Evolutionary conservation across 2,329 filamentous ascomycete genomes (phyloP).

Genomic region (Whalleya microplaca): DNA sequence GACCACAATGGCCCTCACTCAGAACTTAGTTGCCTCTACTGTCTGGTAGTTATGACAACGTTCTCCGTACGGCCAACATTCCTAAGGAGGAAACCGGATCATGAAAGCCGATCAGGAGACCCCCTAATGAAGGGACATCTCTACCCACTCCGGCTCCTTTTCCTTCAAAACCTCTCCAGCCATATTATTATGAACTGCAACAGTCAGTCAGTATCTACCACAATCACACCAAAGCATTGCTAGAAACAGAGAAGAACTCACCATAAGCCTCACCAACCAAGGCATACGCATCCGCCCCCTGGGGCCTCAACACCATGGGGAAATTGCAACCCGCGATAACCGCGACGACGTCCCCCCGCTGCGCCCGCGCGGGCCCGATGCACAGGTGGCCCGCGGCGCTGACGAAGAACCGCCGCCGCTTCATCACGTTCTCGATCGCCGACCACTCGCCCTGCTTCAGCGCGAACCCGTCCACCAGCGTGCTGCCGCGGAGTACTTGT

Average conservation of each 20-base stretch:
- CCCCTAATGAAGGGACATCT: background rate
- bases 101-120: background rate
- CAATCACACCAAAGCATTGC: background rate
- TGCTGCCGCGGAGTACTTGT: background rate
- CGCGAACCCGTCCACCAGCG: background rate
- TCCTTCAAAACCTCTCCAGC: background rate
- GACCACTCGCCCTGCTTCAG: too few relatives aligned
- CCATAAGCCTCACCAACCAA: background rate
- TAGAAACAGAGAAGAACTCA: background rate
- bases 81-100: background rate
- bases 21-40: too few relatives aligned
- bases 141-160: background rate
- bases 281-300: background rate
- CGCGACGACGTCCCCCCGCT: background rate
- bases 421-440: background rate
- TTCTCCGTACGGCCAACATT: too few relatives aligned
- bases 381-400: background rate
- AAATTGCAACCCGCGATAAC: background rate
- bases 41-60: too few relatives aligned
- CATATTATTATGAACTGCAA: background rate
- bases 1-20: too few relatives aligned
- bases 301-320: background rate
- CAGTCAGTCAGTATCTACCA: background rate
- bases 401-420: background rate
- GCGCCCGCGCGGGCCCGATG: background rate